Evolutionary conservation across 2,329 filamentous ascomycete genomes (phyloP).

Genomic region (Cordyceps pruinosa): DNA sequence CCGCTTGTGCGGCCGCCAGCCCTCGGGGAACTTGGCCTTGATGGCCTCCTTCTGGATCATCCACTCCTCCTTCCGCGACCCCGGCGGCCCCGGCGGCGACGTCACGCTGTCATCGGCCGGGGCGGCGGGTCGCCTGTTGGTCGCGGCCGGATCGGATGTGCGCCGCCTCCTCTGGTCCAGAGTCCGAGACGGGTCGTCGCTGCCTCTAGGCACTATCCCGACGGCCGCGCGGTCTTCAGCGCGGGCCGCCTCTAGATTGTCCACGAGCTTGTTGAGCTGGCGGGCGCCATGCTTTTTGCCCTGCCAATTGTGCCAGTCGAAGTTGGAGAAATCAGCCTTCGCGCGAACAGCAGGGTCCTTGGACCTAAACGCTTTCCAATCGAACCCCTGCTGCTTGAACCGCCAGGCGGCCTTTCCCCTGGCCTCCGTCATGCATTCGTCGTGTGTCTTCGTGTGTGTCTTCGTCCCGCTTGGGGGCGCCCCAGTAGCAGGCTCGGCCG

Average conservation of each 20-base stretch:
- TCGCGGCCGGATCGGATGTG: background rate
- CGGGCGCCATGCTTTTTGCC: background rate
- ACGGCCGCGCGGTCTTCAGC: conserved; percentile 1
- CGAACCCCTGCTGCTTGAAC: conserved; percentile 7
- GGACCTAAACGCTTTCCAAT: conserved; percentile 9
- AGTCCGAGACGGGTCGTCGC: background rate
- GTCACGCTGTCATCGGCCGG: background rate
- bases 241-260: conserved; percentile 2
- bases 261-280: background rate
- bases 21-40: conserved; percentile 69
- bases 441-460: background rate
- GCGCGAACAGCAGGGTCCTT: background rate
- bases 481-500: background rate
- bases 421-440: background rate
- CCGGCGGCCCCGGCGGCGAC: background rate
- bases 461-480: no score
- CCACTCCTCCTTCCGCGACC: conserved; percentile 59
- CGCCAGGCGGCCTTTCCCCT: background rate
- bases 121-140: background rate
- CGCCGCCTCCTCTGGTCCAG: background rate
- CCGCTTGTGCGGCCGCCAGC: conserved; percentile 78
- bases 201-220: background rate
- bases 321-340: background rate
- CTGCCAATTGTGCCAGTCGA: conserved; percentile 6
- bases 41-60: conserved; percentile 67